These are phyloP conservation scores for Thymus quinquecostatus DNA, from an alignment of 257 asterid genomes.

Conservation along the genomic window DNA sequence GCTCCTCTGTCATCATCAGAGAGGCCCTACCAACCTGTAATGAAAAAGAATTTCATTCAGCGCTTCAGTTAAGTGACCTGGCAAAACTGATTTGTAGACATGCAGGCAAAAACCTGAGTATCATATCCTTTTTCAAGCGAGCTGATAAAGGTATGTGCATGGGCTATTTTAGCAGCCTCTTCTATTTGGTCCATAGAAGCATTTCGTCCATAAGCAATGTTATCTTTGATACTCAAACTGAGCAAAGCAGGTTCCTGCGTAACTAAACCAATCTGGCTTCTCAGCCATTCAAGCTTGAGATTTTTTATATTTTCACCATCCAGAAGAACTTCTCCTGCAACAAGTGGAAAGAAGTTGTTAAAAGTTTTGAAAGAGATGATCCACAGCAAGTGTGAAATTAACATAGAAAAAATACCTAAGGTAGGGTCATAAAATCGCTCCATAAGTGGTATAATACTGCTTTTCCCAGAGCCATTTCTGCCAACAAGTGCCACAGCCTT, in stretches of 20 bases:
- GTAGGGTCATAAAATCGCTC: conserved; percentile 99
- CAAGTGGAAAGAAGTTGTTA: conserved; percentile 8
- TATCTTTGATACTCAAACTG: conserved; percentile 93
- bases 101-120: conserved; percentile 70
- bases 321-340: conserved; percentile 96
- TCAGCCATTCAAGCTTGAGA: conserved; percentile 94
- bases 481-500: conserved; percentile 99
- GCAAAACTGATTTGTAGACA: conserved; percentile 27
- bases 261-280: conserved; percentile 97
- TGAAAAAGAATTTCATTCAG: conserved; percentile 29
- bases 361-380: conserved; percentile 23
- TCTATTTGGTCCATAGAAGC: conserved; percentile 91
- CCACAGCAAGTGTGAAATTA: conserved; percentile 19
- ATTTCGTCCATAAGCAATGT: conserved; percentile 96
- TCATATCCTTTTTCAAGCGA: conserved; percentile 91
- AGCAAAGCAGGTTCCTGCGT: conserved; percentile 99
- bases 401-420: conserved; percentile 56
- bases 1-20: conserved; percentile 90
- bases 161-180: conserved; percentile 99
- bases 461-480: conserved; percentile 98
- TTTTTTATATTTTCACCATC: conserved; percentile 98
- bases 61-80: conserved; percentile 10
- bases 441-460: conserved; percentile 99
- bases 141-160: conserved; percentile 97
- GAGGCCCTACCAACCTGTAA: conserved; percentile 90